Base-by-base conservation (phyloP, 1,139 yeast genomes). In the Sugiyamaella novakii region DNA sequence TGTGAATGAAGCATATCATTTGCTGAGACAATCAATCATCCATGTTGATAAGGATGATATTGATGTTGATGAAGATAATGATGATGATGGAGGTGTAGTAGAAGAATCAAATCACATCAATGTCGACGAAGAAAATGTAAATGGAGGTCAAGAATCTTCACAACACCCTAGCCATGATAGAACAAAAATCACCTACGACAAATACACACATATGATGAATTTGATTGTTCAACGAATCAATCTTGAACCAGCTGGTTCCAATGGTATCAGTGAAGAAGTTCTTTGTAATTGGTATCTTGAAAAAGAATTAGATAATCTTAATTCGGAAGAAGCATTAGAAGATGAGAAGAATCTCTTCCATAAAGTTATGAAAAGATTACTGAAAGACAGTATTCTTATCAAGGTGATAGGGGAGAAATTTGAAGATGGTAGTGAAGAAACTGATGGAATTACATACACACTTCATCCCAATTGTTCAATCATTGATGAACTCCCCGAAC, bases 41-140 rank as follows among this genome's bases (percentile, higher is more conserved):
- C 81, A 95, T 57, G 98, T 92, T 40, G 98, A 92, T 64, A 86
- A 86, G 70, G 98, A 92, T 59, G 98, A 92, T 66, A 78, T 94
- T 36, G 95, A 87, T 53, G 76, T 92, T 47, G 95, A 83, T 10
- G 94, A 81, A 12, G 89, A 79, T 15, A 81, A 73, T 3, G 61
- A 52, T 14, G 42, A 51, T 34, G 18, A 51, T 42, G 18, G 55
- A 54, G 52, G 49, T 24, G 55, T 36, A 33, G 54, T 53, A 21
- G 40, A 54, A 14, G 53, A 43, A 21, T 52, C 47, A 11, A 49
- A 46, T 15, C 54, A 46, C 36, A 10, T 36, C 8, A 22, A 34
- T 14, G 25, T 34, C 3, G 43, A 42, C 3, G 38, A 33, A 11
- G 21, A 29, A 21, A 29, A 30, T 7, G 39, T 8, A 22, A 6